Percentiles rank a stretch among this genome's conserved stretches.
Conservation (phyloP, 164 flowering plant species). For the Protea cynaroides region DNA sequence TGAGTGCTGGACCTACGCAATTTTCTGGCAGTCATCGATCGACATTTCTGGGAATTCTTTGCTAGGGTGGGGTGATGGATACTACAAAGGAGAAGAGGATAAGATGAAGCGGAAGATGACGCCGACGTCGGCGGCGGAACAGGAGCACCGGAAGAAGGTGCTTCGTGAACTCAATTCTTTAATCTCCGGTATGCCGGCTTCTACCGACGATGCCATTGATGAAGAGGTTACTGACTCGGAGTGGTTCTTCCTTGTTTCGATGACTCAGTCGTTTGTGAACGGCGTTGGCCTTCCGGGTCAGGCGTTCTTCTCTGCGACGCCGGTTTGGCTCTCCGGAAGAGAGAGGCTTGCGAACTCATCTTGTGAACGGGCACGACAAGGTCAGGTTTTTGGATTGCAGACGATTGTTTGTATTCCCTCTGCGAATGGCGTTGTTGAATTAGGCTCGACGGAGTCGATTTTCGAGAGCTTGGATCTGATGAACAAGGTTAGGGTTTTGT, state of each 20-base stretch:
- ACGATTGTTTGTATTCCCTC: conserved; percentile 80
- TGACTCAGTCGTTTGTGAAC: conserved; percentile 68
- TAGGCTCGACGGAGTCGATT: conserved; percentile 73
- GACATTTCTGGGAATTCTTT: conserved; percentile 40
- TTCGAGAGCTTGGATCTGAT: conserved; percentile 64
- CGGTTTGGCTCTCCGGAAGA: conserved; percentile 64
- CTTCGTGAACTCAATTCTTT: conserved; percentile 74
- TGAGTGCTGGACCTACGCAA: conserved; percentile 88
- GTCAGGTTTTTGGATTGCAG: conserved; percentile 60
- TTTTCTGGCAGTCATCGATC: conserved; percentile 79
- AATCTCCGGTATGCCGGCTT: conserved; percentile 43
- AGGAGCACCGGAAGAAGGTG: conserved; percentile 70
- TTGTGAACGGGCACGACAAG: conserved; percentile 79
- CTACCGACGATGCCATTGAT: conserved; percentile 48
- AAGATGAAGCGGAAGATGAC: conserved; percentile 21
- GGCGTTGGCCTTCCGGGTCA: conserved; percentile 77
- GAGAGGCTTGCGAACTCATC: conserved; percentile 40
- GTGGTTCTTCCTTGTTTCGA: conserved; percentile 88
- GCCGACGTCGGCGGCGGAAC: conserved; percentile 41
- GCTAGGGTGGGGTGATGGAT: conserved; percentile 90
- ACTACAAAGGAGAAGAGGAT: conserved; percentile 73
- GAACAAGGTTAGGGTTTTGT: conserved; percentile 61
- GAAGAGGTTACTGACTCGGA: conserved; percentile 94
- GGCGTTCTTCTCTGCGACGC: conserved; percentile 35
- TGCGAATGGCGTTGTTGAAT: conserved; percentile 75